Base-by-base conservation (phyloP, 2,329 filamentous ascomycete species). In the Talaromyces rugulosus region DNA sequence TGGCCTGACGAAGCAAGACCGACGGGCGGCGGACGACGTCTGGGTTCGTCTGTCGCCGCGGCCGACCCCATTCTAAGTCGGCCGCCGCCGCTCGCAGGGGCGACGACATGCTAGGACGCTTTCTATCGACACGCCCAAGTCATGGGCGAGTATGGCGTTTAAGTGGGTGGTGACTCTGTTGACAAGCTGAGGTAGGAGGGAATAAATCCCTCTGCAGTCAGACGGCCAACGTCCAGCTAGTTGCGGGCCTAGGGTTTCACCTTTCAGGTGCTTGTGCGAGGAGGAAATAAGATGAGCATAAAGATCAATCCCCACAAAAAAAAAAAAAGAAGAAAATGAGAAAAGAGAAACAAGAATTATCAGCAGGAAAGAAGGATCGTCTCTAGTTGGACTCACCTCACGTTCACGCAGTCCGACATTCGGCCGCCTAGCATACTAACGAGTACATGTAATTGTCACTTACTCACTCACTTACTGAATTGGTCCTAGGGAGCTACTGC, bases 1-100 rank as follows among this genome's bases (percentile, higher is more conserved):
- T 58, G 34, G 63, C 56, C 56, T 65, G 61, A 40, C 61, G 63
- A 51, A 61, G 60, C 27, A 64, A 51, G 5, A 63, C 60, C 18
- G 60, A 64, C 42, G 58, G 56, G 40, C 63, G 62, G 44, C 60
- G 65, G 28, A 56, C 54, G n/a, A 65, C 27, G 31, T 63, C 61
- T 18, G 64, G 61, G 31, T 66, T 64, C 8, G 64, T 66, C 57
- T 65, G 63, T 56, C 64, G 61, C 34, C 64, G 58, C 36, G 63
- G 63, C 50, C 64, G 63, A 30, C 44, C 53, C 63, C 58, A 64
- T 31, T 58, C 36, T 27, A 27, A 18, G 28, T 52, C 57, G 57
- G n/a, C 40, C 16, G 55, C 61, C 28, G 57, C 57, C 36, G 55
- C 42, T 59, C 51, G 33, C 56, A 56, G 50, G 30, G 60, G 60